Evolutionary conservation across 1,284 basidiomycete species (phyloP).

Genomic region (Cryptococcus sp.): DNA sequence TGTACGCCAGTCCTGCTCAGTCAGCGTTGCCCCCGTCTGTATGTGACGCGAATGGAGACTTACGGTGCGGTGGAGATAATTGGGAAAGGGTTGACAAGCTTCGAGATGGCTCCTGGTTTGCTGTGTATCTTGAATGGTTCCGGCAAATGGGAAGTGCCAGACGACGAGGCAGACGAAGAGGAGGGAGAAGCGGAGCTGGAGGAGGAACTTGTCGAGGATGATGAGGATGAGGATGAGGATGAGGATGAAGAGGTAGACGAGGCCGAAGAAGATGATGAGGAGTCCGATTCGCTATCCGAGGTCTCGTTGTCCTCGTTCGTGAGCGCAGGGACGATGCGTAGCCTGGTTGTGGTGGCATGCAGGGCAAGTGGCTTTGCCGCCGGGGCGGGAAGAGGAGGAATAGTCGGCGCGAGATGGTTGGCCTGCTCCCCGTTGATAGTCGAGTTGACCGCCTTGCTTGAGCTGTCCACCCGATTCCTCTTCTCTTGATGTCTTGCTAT

Average conservation of each 20-base stretch:
- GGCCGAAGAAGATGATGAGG: not conserved
- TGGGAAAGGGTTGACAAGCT: not conserved
- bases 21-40: not conserved
- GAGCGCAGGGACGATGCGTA: too few species aligned
- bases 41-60: conserved; percentile 1
- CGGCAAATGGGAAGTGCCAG: conserved; percentile 9
- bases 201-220: conserved; percentile 20
- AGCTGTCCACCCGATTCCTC: too few species aligned
- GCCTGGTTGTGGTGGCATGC: too few species aligned
- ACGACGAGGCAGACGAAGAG: conserved; percentile 6
- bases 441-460: too few species aligned
- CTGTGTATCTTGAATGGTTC: conserved; percentile 7
- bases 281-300: too few species aligned
- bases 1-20: not conserved
- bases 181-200: conserved; percentile 22
- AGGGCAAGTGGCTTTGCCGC: too few species aligned
- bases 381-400: too few species aligned
- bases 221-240: conserved; percentile 11
- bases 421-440: too few species aligned
- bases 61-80: conserved; percentile 5
- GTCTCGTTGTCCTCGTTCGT: too few species aligned
- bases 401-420: too few species aligned
- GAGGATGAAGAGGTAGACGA: conserved; percentile 11
- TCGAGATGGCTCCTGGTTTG: not conserved
- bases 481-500: too few species aligned